Percentiles rank a stretch among this genome's conserved stretches.
phyloP scores from a whole-genome alignment of 2,329 filamentous ascomycete genomes.

The Exophiala spinifera region DNA sequence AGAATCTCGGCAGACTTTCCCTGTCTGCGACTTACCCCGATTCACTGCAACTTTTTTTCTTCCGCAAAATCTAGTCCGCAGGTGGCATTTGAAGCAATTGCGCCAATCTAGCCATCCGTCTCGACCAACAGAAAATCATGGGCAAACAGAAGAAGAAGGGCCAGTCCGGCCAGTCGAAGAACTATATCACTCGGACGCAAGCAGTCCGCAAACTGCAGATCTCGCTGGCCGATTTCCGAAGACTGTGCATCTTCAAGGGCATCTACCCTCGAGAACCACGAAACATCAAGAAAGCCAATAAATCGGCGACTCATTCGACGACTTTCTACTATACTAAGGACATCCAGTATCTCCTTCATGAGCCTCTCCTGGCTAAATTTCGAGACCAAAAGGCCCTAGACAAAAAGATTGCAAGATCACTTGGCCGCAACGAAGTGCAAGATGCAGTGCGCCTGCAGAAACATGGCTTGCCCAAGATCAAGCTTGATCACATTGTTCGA shows the following conservation, averaged over 20 bases:
- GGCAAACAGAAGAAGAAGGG: conserved; percentile 86
- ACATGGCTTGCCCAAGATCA: conserved; percentile 83
- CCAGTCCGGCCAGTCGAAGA: conserved; percentile 87
- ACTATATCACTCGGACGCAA: conserved; percentile 96
- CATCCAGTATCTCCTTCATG: conserved; percentile 96
- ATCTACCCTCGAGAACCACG: conserved; percentile 97
- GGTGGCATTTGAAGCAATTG: conserved; percentile 1
- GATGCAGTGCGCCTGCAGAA: conserved; percentile 89
- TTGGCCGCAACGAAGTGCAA: conserved; percentile 85
- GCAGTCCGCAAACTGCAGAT: conserved; percentile 97
- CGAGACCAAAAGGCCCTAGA: conserved; percentile 94
- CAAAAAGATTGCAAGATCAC: conserved; percentile 92
- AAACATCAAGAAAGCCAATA: conserved; percentile 94
- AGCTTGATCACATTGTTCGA: conserved; percentile 93
- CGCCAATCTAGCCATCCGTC: neutral
- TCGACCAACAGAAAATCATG: conserved; percentile 47
- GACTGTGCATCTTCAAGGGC: conserved; percentile 99
- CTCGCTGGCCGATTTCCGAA: conserved; percentile 92
- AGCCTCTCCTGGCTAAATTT: conserved; percentile 90
- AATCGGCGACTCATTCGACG: conserved; percentile 82
- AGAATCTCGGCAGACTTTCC: conserved; percentile 5
- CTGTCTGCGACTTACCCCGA: neutral
- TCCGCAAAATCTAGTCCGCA: conserved; percentile 3
- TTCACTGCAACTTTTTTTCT: conserved; percentile 14
- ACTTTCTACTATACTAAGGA: conserved; percentile 94